phyloP scores from a whole-genome alignment of 2,329 filamentous ascomycete species.

The Ceratocystis ficicola region DNA sequence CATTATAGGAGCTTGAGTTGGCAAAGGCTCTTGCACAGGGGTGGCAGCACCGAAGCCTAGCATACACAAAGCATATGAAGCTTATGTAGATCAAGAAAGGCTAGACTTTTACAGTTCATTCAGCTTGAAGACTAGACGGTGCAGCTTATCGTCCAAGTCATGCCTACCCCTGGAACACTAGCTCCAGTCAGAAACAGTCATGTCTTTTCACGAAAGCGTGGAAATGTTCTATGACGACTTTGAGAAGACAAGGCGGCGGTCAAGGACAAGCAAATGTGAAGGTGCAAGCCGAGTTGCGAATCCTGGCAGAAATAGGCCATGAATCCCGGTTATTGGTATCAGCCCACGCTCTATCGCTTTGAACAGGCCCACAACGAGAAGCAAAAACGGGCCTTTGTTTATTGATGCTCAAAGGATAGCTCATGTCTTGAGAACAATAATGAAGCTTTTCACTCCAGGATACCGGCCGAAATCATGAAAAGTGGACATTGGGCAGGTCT shows the following conservation, averaged over 20 bases:
- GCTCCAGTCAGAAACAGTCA: neutral
- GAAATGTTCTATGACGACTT: neutral
- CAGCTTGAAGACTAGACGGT: neutral
- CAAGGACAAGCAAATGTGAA: neutral
- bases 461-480: neutral
- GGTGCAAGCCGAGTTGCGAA: neutral
- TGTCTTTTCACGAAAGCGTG: neutral
- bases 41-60: neutral
- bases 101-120: neutral
- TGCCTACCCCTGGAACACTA: neutral
- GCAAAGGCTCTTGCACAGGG: neutral
- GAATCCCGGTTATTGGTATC: conserved; percentile 13
- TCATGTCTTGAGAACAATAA: neutral
- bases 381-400: neutral
- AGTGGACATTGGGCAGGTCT: neutral
- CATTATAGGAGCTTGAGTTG: neutral
- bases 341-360: neutral
- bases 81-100: neutral
- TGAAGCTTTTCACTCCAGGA: neutral
- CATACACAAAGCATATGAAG: neutral
- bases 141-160: neutral
- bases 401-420: neutral
- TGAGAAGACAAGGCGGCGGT: neutral
- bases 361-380: neutral
- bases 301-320: neutral